Conservation (phyloP, 768 basidiomycete species). For the Russula abietina region DNA sequence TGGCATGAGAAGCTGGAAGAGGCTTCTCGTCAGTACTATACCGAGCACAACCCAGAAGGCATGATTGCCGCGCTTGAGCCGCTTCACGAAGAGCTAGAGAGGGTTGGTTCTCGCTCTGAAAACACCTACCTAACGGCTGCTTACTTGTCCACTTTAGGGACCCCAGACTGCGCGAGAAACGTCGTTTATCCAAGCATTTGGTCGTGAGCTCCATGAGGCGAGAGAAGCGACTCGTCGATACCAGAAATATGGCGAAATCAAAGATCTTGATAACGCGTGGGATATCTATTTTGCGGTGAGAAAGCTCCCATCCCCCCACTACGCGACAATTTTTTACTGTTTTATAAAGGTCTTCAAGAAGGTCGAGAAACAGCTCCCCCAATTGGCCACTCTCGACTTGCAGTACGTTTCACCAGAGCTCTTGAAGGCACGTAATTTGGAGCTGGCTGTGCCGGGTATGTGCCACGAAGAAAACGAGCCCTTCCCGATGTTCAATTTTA, state of each 20-base stretch:
- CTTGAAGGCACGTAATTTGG: conserved; percentile 80
- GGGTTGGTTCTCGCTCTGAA: conserved; percentile 40
- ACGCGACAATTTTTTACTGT: neutral
- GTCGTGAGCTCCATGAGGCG: conserved; percentile 86
- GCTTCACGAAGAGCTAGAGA: conserved; percentile 86
- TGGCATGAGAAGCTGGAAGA: conserved; percentile 99
- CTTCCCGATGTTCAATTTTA: neutral
- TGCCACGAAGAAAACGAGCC: conserved; percentile 1
- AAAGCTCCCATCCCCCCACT: neutral
- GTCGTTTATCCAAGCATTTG: conserved; percentile 91
- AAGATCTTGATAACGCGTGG: conserved; percentile 95
- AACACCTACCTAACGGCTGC: neutral
- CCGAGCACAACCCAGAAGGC: conserved; percentile 92
- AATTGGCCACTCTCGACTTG: conserved; percentile 83
- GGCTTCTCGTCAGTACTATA: conserved; percentile 93
- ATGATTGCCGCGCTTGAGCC: conserved; percentile 95
- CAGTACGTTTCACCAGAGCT: conserved; percentile 96
- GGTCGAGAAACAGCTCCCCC: conserved; percentile 88
- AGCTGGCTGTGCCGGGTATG: conserved; percentile 91
- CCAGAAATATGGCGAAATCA: conserved; percentile 77
- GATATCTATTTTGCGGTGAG: conserved; percentile 93
- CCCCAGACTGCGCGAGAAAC: conserved; percentile 92
- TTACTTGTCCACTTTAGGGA: conserved; percentile 46
- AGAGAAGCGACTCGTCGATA: conserved; percentile 86
- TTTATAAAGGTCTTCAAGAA: conserved; percentile 80